Evolutionary conservation across 2,329 filamentous ascomycete species (phyloP), one percentile per base, ranked within the genome.

Genomic region (Chaetomium olivaceum): DNA sequence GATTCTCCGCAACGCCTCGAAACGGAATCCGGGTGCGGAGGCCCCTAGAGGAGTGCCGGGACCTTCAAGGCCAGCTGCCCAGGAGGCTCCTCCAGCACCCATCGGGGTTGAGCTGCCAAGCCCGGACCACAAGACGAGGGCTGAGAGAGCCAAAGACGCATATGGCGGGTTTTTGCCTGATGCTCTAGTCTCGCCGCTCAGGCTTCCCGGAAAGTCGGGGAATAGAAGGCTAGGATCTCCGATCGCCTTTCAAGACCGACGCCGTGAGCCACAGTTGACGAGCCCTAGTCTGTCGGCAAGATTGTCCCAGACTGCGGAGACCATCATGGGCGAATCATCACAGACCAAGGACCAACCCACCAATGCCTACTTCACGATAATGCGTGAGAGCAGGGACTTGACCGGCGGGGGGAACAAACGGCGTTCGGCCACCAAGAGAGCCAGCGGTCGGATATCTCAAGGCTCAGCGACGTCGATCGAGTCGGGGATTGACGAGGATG

Each of bases 1-100:
- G 84, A 78, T 83, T 19, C 76, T 85, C 8, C 78, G 78, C 43
- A 80, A 80, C 54, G 29, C 68, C 1, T 67, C 65, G 8, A 33
- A 25, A 7, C 56, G 60, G 51, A 33, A 58, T 12, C 55, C 60
- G 36, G 62, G 57, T 46, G 11, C 60, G 16, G 19, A 21, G 23
- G 31, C 52, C 12, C 52, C 54, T 36, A 55, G 54, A 19, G 60
- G 36, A 46, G 23, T 23, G n/a, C 21, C 60, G 7, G 52, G 27
- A 19, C 62, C 64, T 36, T 19, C 50, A 19, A 65, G 19, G n/a
- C 29, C 36, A 5, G 58, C 19, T 3, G 16, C 58, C 4, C 36
- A 58, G 4, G 64, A 67, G 31, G 61, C 23, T 12, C 52, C 62
- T 27, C 51, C 50, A 19, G 23, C 56, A 14, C 64, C 60, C 16